Evolutionary conservation across 345 rosid genomes (phyloP).

Genomic region (Angophora floribunda): DNA sequence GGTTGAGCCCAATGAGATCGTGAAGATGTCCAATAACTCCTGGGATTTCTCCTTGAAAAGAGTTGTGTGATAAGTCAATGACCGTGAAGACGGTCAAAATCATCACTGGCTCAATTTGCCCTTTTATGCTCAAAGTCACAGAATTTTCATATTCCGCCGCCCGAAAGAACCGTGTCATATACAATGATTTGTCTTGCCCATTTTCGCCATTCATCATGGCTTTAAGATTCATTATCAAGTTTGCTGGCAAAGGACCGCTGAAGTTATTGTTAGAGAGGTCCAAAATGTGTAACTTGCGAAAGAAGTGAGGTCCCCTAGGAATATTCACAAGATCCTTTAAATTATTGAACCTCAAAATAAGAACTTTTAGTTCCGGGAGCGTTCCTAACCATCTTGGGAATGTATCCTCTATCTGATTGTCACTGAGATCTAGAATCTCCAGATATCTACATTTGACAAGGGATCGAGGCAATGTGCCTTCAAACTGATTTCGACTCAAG

Average conservation of each 20-base stretch:
- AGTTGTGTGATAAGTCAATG: not conserved
- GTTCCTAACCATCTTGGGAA: not conserved
- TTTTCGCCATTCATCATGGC: not conserved
- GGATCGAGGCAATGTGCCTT: constrained; percentile 1
- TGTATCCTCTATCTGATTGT: not conserved
- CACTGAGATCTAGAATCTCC: not conserved
- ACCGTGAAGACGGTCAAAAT: not conserved
- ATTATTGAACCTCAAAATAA: not conserved
- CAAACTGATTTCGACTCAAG: not conserved
- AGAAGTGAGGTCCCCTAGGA: not conserved
- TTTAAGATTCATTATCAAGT: not conserved
- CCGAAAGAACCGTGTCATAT: not conserved
- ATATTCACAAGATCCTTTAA: not conserved
- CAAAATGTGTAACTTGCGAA: not conserved
- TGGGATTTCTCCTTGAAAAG: not conserved
- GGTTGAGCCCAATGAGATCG: not conserved
- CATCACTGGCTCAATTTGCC: not conserved
- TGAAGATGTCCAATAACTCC: not conserved
- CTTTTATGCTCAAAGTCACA: not conserved
- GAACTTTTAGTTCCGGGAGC: not conserved
- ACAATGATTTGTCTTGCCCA: not conserved
- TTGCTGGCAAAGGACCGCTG: not conserved
- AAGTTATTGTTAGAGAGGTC: not conserved
- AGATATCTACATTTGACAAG: not conserved
- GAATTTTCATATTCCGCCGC: not conserved